phyloP scores from a whole-genome alignment of 2,329 filamentous ascomycete species.

The Cordyceps militaris region DNA sequence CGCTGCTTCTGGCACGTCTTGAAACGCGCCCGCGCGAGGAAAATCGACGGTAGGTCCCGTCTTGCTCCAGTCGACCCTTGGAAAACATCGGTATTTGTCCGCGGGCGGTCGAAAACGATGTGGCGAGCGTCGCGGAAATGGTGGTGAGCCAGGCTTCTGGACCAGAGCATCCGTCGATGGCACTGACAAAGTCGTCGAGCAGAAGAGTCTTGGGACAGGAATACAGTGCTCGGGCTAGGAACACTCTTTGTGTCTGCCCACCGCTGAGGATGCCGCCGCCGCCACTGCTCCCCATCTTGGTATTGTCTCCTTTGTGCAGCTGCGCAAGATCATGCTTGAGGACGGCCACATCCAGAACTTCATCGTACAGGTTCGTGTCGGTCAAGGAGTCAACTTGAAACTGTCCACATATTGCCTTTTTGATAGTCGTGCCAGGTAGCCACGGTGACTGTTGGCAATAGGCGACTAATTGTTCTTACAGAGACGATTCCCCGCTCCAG shows the following conservation, averaged over 20 bases:
- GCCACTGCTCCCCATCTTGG: conserved; percentile 28
- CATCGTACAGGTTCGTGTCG: conserved; percentile 22
- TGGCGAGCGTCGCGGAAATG: conserved; percentile 9
- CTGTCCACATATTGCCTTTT: conserved; percentile 23
- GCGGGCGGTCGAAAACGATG: neutral
- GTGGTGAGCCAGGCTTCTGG: conserved; percentile 13
- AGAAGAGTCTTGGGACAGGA: conserved; percentile 20
- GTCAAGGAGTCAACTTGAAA: conserved; percentile 20
- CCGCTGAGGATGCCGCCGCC: conserved; percentile 32
- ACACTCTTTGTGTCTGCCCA: conserved; percentile 29
- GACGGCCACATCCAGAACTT: conserved; percentile 21
- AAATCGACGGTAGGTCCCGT: neutral
- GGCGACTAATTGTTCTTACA: neutral
- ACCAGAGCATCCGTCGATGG: conserved; percentile 20
- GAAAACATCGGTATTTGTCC: neutral
- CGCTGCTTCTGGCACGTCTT: neutral
- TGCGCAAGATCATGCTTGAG: conserved; percentile 21
- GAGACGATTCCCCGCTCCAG: conserved; percentile 4
- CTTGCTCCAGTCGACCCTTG: neutral
- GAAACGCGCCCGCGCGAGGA: neutral
- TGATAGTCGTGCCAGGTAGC: conserved; percentile 25
- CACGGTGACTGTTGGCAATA: conserved; percentile 17
- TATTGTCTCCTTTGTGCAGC: conserved; percentile 27
- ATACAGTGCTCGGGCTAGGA: conserved; percentile 25
- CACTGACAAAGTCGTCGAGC: conserved; percentile 28